Conservation (phyloP, 2,329 filamentous ascomycete genomes). For the Herpotrichia juniperi region DNA sequence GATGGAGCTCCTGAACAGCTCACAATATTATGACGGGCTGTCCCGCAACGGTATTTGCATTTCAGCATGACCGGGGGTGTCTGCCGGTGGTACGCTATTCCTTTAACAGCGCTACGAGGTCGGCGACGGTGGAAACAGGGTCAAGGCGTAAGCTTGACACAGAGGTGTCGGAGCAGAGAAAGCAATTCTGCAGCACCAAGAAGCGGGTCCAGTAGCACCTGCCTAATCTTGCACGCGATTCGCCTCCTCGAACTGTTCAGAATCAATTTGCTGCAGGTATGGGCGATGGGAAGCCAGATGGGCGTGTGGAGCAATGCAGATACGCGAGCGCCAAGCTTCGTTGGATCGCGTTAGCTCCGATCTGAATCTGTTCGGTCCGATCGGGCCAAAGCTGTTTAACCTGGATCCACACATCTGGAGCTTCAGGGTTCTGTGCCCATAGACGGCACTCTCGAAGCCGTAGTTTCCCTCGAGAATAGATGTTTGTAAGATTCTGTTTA, state of each 20-base stretch:
- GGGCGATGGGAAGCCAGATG: background rate
- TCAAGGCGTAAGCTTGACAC: background rate
- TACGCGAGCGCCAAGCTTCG: background rate
- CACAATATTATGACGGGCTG: too few species aligned
- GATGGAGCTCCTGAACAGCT: background rate
- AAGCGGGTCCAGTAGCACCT: background rate
- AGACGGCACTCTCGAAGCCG: too few species aligned
- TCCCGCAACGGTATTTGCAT: background rate
- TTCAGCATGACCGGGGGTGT: background rate
- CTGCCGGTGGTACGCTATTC: too few species aligned
- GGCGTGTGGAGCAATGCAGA: background rate
- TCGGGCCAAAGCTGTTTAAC: background rate
- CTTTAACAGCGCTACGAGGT: background rate
- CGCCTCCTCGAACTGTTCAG: background rate
- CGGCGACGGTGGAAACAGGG: background rate
- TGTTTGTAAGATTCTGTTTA: too few species aligned
- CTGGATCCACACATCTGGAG: background rate
- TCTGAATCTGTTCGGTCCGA: background rate
- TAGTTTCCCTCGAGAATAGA: too few species aligned
- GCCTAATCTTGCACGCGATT: background rate
- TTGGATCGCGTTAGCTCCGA: background rate
- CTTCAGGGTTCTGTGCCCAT: too few species aligned
- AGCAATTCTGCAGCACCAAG: background rate
- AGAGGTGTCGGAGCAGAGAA: background rate
- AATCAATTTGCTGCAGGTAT: background rate